Percentiles rank a stretch among this genome's conserved stretches.
Conservation (phyloP, 345 rosid genomes). For the Pugionium dolabratum region DNA sequence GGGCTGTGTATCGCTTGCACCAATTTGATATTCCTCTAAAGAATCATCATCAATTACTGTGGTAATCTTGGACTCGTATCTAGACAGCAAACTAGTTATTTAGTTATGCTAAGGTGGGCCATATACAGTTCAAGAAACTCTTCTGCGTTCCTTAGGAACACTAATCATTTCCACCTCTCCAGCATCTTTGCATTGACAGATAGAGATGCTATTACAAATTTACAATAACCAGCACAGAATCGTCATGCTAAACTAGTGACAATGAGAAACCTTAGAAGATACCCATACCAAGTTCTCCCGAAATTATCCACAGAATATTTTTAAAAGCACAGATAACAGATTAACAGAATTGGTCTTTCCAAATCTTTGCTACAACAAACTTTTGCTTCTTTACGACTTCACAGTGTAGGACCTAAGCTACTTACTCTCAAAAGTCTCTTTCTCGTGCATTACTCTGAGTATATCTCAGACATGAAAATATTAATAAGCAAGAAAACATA, state of each 20-base stretch:
- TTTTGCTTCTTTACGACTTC: neutral
- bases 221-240: neutral
- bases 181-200: conserved; percentile 8
- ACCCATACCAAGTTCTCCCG: conserved; percentile 5
- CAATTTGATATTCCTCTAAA: neutral
- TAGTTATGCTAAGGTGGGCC: no score
- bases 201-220: neutral
- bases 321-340: neutral
- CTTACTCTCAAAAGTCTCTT: neutral
- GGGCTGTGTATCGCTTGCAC: conserved; percentile 10
- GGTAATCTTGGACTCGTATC: neutral
- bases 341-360: neutral
- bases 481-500: conserved; percentile 8
- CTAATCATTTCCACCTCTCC: neutral
- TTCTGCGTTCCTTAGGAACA: conserved; percentile 1
- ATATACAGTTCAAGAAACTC: conserved; percentile 6
- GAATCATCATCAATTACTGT: neutral
- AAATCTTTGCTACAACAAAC: neutral
- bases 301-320: neutral
- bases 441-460: neutral
- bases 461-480: conserved; percentile 17
- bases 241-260: conserved; percentile 12
- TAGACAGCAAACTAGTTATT: neutral
- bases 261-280: conserved; percentile 4
- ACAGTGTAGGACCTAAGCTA: neutral